Evolutionary conservation across 768 basidiomycete genomes (phyloP), one percentile per base, ranked within the genome.

Genomic region (Calocera viscosa): DNA sequence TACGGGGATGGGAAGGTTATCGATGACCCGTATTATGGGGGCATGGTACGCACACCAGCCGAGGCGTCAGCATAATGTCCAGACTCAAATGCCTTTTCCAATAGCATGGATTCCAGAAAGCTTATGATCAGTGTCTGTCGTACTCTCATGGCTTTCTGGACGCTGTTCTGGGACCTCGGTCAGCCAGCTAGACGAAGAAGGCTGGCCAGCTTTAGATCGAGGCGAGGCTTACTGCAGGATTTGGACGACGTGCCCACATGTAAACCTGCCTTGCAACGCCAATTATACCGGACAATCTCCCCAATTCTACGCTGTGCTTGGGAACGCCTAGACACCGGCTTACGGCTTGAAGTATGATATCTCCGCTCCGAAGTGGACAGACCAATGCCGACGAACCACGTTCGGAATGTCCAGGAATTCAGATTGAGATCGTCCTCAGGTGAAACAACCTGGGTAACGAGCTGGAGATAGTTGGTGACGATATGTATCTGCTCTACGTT

Each of bases 21-120:
- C 69, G 79, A 81, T 12, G 94, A 95, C 74, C 94, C 94, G 3
- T 95, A 93, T 75, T 93, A 90, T 69, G 89, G 86, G 14, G 83
- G 84, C 35, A 77, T 79, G 33, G 86, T 87, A 73, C 72, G 83
- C 76, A n/a, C n/a, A n/a, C n/a, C n/a, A n/a, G n/a, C n/a, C n/a
- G n/a, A n/a, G n/a, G n/a, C n/a, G n/a, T n/a, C n/a, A n/a, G n/a
- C n/a, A n/a, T n/a, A n/a, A n/a, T n/a, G n/a, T n/a, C n/a, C n/a
- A n/a, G n/a, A n/a, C n/a, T n/a, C n/a, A n/a, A n/a, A n/a, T n/a
- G n/a, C n/a, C n/a, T n/a, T n/a, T n/a, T 38, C 24, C 64, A 63
- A 1, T 71, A 88, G 86, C 77, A 77, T 67, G 89, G 82, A 1
- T 95, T 95, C 69, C 90, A 93, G 73, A 76, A 77, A 49, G 83